Base-by-base conservation (phyloP, 768 basidiomycete species). In the Mycena crocata region DNA sequence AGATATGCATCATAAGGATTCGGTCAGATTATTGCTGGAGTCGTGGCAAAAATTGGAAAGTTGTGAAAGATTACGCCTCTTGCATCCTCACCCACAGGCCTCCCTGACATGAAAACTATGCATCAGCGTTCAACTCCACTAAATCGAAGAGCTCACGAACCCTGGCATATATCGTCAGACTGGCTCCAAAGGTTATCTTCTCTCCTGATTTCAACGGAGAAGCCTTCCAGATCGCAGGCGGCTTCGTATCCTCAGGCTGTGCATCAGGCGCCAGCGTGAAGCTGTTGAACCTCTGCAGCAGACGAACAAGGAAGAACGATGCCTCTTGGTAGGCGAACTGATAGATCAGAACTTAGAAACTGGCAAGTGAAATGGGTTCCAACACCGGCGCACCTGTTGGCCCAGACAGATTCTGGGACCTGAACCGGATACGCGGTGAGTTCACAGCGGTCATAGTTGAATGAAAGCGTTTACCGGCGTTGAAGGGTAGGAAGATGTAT, bases 401-500 rank as follows among this genome's bases (percentile, higher is more conserved):
- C 82, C 82, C 13, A 81, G 75, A 63, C 82, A 83, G 44, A 82
- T 81, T 10, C 81, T 76, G 31, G 82, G 82, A 28, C 79, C 55
- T 57, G 39, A 13, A 31, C 39, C 26, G 34, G 15, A 17, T 8
- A 35, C 74, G 77, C 17, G 6, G 23, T n/a, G n/a, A n/a, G n/a
- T n/a, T n/a, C n/a, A n/a, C 75, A 75, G 12, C 74, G 73, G 28
- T 79, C 76, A 21, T 73, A 73, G 2, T 71, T 67, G 81, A 82
- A 57, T 82, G 83, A 69, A 76, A 82, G 0, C 78, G 79, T 45
- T 81, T 80, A 31, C 79, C 79, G 0, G 79, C 79, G 50, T 80
- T 80, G 72, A 81, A 82, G 21, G 79, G 81, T 9, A 85, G 73
- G 71, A 86, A 86, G 54, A 86, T 86, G 73, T 78, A 84, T 0